These are phyloP conservation scores for Saxispiralis lemnorum DNA, from an alignment of 495 filamentous ascomycete species.

Conservation along the genomic window DNA sequence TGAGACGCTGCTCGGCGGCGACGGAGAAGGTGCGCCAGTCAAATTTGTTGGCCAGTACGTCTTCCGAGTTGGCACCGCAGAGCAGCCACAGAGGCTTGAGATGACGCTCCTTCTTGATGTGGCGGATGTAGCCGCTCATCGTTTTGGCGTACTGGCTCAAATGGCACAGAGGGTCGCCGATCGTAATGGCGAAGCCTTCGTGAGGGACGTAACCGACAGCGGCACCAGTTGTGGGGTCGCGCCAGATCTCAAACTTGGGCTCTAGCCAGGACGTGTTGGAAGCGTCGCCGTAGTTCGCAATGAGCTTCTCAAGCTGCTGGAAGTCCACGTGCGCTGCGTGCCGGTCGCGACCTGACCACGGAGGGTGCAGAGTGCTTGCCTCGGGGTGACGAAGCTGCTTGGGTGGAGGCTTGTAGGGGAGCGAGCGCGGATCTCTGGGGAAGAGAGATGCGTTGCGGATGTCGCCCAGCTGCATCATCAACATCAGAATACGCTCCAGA, in stretches of 20 bases:
- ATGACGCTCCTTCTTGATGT: conserved; percentile 49
- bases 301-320: conserved; percentile 59
- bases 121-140: conserved; percentile 52
- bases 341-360: conserved; percentile 35
- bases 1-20: conserved; percentile 65
- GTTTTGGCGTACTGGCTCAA: conserved; percentile 49
- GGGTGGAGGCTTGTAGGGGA: conserved; percentile 40
- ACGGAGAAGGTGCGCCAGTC: conserved; percentile 73
- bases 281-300: conserved; percentile 79
- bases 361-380: conserved; percentile 51
- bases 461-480: conserved; percentile 68
- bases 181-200: conserved; percentile 55
- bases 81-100: conserved; percentile 72
- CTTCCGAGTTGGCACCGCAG: conserved; percentile 48
- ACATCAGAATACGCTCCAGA: conserved; percentile 70
- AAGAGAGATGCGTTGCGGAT: conserved; percentile 74
- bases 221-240: conserved; percentile 56
- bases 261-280: conserved; percentile 79
- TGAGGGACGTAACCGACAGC: conserved; percentile 61
- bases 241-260: conserved; percentile 66
- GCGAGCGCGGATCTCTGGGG: conserved; percentile 64
- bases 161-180: conserved; percentile 69
- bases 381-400: conserved; percentile 55
- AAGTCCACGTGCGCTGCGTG: conserved; percentile 33
- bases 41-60: conserved; percentile 52